Evolutionary conservation across 495 filamentous ascomycete species (phyloP).

Genomic region (Trichoderma asperelloides): DNA sequence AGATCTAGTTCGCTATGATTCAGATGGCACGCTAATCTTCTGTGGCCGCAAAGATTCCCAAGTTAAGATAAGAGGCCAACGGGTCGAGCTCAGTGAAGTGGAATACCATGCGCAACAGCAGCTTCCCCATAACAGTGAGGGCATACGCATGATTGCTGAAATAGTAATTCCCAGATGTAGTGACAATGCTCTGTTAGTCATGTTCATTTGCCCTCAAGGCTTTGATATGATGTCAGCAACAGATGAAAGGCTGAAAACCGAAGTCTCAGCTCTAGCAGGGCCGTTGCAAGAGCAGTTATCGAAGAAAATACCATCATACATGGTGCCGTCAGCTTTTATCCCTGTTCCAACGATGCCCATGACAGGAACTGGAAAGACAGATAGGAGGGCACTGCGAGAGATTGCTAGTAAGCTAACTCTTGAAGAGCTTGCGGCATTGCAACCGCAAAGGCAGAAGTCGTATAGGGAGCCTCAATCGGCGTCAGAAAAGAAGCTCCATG

Average conservation of each 20-base stretch:
- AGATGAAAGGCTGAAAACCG: too few species aligned
- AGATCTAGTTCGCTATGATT: conserved; percentile 39
- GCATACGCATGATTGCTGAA: too few species aligned
- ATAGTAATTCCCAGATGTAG: too few species aligned
- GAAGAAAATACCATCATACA: not conserved
- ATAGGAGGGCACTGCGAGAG: not conserved
- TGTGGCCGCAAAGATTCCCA: conserved; percentile 16
- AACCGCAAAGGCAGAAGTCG: too few species aligned
- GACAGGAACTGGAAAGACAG: not conserved
- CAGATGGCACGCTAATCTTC: conserved; percentile 23
- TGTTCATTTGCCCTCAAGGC: too few species aligned
- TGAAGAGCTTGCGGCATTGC: not conserved
- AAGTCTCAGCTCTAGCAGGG: too few species aligned
- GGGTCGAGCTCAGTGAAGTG: conserved; percentile 31
- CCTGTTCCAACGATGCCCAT: not conserved
- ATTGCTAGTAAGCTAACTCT: not conserved
- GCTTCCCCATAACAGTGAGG: too few species aligned
- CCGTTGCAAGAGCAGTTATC: not conserved
- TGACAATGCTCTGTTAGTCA: too few species aligned
- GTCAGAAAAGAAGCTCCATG: not conserved
- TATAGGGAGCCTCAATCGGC: too few species aligned
- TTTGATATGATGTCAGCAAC: too few species aligned
- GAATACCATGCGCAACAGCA: conserved; percentile 16
- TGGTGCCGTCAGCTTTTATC: not conserved
- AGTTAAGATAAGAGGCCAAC: conserved; percentile 30